phyloP scores from a whole-genome alignment of 2,329 filamentous ascomycete species.

The Diaporthe aspalathi region DNA sequence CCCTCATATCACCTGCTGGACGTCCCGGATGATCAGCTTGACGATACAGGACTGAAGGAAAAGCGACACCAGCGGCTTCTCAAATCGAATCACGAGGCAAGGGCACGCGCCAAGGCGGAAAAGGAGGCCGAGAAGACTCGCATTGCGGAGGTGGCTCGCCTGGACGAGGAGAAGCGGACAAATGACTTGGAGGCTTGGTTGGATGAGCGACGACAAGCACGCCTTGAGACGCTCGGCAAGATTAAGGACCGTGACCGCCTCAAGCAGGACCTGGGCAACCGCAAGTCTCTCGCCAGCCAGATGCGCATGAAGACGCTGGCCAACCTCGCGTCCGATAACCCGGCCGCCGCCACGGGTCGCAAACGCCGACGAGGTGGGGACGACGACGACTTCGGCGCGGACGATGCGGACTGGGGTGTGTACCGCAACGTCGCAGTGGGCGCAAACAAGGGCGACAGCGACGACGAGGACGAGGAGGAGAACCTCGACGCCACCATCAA shows the following conservation, averaged over 20 bases:
- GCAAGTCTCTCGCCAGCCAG: slow-evolving; percentile 94
- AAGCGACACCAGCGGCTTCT: slow-evolving; percentile 93
- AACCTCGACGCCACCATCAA: slow-evolving; percentile 81
- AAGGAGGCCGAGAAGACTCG: slow-evolving; percentile 94
- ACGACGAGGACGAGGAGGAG: slow-evolving; percentile 93
- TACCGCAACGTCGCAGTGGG: slow-evolving; percentile 93
- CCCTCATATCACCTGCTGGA: slow-evolving; percentile 91
- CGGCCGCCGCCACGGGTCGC: slow-evolving; percentile 67
- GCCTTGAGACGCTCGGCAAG: slow-evolving; percentile 77
- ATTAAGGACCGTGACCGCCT: slow-evolving; percentile 95
- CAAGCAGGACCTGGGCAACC: slow-evolving; percentile 94
- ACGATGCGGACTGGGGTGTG: slow-evolving; percentile 98
- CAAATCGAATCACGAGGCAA: slow-evolving; percentile 94
- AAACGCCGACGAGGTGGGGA: slow-evolving; percentile 89
- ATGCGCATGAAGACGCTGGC: slow-evolving; percentile 99
- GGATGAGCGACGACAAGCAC: slow-evolving; percentile 79
- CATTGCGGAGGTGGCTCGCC: slow-evolving; percentile 82
- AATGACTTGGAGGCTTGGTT: slow-evolving; percentile 90
- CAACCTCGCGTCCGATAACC: slow-evolving; percentile 91
- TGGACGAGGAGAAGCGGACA: slow-evolving; percentile 85
- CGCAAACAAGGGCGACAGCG: slow-evolving; percentile 75
- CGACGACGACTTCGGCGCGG: slow-evolving; percentile 95
- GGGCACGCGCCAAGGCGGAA: slow-evolving; percentile 92
- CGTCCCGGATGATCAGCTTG: slow-evolving; percentile 89
- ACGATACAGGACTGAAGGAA: slow-evolving; percentile 89